These are phyloP conservation scores for Penicillium concentricum DNA, from an alignment of 2,329 filamentous ascomycete genomes.

Conservation along the genomic window DNA sequence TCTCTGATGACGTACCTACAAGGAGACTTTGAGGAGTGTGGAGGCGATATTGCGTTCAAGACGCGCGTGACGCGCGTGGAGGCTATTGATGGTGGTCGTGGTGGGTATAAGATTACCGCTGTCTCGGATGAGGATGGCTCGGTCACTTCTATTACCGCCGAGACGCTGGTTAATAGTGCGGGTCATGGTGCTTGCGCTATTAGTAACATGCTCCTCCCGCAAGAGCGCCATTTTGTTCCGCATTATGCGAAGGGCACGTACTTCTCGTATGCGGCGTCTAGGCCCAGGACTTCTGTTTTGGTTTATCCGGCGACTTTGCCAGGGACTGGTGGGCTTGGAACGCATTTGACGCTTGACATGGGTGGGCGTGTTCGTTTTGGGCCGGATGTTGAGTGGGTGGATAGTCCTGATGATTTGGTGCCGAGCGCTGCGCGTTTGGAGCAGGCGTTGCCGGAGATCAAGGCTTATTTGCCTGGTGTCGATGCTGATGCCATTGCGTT, in stretches of 20 bases:
- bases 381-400: slow-evolving; percentile 92
- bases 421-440: slow-evolving; percentile 63
- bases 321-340: slow-evolving; percentile 84
- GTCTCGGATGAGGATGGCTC: slow-evolving; percentile 41
- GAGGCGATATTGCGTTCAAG: slow-evolving; percentile 71
- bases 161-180: slow-evolving; percentile 80
- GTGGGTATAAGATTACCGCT: slow-evolving; percentile 71
- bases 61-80: slow-evolving; percentile 64
- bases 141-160: slow-evolving; percentile 62
- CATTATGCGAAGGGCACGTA: slow-evolving; percentile 95
- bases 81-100: slow-evolving; percentile 46
- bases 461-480: slow-evolving; percentile 73
- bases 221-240: slow-evolving; percentile 55
- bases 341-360: slow-evolving; percentile 90
- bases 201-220: slow-evolving; percentile 73
- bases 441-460: slow-evolving; percentile 71
- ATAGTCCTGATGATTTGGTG: slow-evolving; percentile 65
- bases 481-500: slow-evolving; percentile 65
- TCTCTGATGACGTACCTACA: slow-evolving; percentile 77
- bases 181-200: slow-evolving; percentile 74
- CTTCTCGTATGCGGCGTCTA: slow-evolving; percentile 72
- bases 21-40: slow-evolving; percentile 72
- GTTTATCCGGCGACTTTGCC: slow-evolving; percentile 85
- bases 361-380: slow-evolving; percentile 83
- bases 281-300: slow-evolving; percentile 67